Evolutionary conservation across 2,329 filamentous ascomycete species (phyloP).

Genomic region (Colletotrichum sp.): DNA sequence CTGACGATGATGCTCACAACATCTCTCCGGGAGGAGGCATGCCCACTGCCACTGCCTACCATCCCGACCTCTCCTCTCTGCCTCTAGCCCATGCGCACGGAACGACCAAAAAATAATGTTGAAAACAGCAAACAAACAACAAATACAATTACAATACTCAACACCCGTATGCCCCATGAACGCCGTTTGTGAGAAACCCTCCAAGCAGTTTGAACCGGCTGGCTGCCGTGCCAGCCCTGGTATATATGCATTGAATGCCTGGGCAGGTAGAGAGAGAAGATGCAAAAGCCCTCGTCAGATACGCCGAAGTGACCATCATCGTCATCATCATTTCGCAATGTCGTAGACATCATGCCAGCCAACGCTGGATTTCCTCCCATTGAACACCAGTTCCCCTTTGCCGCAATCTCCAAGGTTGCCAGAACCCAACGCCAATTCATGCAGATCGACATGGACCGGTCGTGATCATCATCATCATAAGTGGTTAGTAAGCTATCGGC

Average conservation of each 20-base stretch:
- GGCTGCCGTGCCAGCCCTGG: constrained; percentile 11
- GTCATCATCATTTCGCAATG: constrained; percentile 15
- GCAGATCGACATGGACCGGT: constrained; percentile 46
- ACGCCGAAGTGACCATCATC: constrained; percentile 2
- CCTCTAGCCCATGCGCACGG: not conserved
- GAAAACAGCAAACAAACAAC: constrained; percentile 1
- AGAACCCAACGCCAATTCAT: constrained; percentile 46
- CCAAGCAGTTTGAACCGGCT: constrained; percentile 5
- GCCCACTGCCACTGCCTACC: constrained; percentile 6
- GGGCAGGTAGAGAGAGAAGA: constrained; percentile 12
- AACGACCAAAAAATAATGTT: not conserved
- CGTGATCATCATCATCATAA: constrained; percentile 51
- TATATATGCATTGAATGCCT: constrained; percentile 19
- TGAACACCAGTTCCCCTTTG: constrained; percentile 14
- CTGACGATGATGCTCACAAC: not conserved
- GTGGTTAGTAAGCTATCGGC: constrained; percentile 27
- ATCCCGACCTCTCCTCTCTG: not conserved
- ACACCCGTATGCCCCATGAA: constrained; percentile 10
- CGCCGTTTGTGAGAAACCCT: constrained; percentile 5
- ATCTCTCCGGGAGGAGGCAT: not conserved
- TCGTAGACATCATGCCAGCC: constrained; percentile 16
- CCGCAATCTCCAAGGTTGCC: constrained; percentile 18
- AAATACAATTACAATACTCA: constrained; percentile 21
- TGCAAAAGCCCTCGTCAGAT: constrained; percentile 1
- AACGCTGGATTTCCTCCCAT: constrained; percentile 10